Evolutionary conservation across 768 basidiomycete genomes (phyloP), one percentile per base, ranked within the genome.

Genomic region (Suillus hirtellus): DNA sequence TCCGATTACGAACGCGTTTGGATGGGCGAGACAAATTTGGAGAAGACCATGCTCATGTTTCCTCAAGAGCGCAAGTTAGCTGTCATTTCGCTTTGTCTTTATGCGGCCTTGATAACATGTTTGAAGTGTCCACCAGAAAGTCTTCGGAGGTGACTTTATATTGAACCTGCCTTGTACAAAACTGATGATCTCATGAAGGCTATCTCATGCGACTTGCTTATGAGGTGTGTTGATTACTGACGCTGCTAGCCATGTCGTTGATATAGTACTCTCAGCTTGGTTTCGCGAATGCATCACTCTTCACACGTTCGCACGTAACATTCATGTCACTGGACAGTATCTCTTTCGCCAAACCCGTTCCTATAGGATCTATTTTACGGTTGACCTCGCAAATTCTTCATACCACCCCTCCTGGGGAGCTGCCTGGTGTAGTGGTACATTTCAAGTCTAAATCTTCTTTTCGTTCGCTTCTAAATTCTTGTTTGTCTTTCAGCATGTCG

Each of bases 251-350:
- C 1, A n/a, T 14, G 4, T 62, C 19, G n/a, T 19, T 64, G 10
- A 60, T 52, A 19, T 24, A 42, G 15, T 11, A 63, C 27, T 65
- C 7, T 4, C 70, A 91, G 87, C 85, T 93, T 46, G 90, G 89
- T 1, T 89, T 89, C 70, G 82, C 88, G 19, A 92, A 88, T 66
- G 81, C 89, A 1, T 83, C 82, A 50, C 75, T 92, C 61, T 90
- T 92, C 75, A 88, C 88, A 4, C 82, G 83, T 6, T 83, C 85
- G 3, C 82, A 80, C 12, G 81, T 93, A 56, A 82, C 83, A 3
- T 94, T 94, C 76, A 79, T 91, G 35, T 89, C 91, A 4, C 82
- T 93, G 17, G 92, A 94, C 69, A 85, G 86, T 38, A 93, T 94
- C 71, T 86, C 86, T 1, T 94, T 95, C 77, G 81, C 83, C 52